These are phyloP conservation scores for Saccharum officinarum DNA, from an alignment of 176 grass and related monocot species.

Conservation along the genomic window DNA sequence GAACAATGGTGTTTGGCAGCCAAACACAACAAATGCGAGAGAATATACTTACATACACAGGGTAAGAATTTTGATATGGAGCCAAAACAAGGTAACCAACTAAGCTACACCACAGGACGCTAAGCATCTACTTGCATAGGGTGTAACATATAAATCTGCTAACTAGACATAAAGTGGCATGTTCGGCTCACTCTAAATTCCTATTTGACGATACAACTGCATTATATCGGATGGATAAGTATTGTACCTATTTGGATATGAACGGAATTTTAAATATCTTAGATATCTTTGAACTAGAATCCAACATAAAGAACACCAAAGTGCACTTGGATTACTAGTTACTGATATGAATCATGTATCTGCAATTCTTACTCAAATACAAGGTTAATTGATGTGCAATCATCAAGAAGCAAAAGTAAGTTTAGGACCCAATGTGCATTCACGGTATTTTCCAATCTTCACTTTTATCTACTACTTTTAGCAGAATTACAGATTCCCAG, in stretches of 20 bases:
- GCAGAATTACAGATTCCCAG: background rate
- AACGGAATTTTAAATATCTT: background rate
- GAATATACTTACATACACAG: background rate
- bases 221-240: background rate
- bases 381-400: background rate
- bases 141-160: background rate
- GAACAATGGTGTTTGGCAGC: background rate
- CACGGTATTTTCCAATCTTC: background rate
- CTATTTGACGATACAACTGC: background rate
- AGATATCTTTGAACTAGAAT: background rate
- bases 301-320: background rate
- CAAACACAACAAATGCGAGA: background rate
- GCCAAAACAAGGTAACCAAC: background rate
- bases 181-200: background rate
- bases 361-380: background rate
- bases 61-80: background rate
- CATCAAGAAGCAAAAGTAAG: background rate
- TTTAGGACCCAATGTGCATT: background rate
- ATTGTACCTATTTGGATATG: background rate
- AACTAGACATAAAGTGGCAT: background rate
- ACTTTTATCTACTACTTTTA: background rate
- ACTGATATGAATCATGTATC: background rate
- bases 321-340: background rate
- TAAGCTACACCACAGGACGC: background rate
- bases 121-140: background rate